These are phyloP conservation scores for Epichloe coenophiala DNA, from an alignment of 2,329 filamentous ascomycete species.

Conservation along the genomic window DNA sequence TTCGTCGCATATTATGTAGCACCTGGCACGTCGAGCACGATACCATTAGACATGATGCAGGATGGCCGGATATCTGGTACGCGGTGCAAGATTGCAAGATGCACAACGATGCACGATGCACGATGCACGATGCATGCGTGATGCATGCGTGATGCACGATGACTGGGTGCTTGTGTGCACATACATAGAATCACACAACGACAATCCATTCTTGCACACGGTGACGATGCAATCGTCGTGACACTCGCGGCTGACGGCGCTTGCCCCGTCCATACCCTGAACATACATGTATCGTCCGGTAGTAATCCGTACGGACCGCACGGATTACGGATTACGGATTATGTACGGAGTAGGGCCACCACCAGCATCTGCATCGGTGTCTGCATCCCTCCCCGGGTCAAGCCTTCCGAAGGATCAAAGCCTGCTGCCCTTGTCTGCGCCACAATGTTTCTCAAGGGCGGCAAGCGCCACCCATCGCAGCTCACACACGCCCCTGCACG, in stretches of 20 bases:
- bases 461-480: constrained; percentile 4
- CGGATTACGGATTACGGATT: neutral
- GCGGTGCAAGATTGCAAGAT: neutral
- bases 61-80: neutral
- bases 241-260: neutral
- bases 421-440: neutral
- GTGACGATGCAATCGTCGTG: neutral
- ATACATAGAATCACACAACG: too few relatives aligned
- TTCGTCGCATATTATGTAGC: neutral
- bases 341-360: neutral
- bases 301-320: neutral
- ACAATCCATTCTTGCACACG: neutral
- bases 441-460: constrained; percentile 4
- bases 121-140: neutral
- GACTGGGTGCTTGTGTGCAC: too few relatives aligned
- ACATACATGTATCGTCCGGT: too few relatives aligned
- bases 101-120: neutral
- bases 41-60: neutral
- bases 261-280: neutral
- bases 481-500: neutral
- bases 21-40: neutral
- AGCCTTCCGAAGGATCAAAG: neutral
- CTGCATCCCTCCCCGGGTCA: neutral
- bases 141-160: too few relatives aligned
- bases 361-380: neutral